Percentiles rank a stretch among this genome's conserved stretches.
Conservation (phyloP, 208 protist species). For the Trypanosoma avium region DNA sequence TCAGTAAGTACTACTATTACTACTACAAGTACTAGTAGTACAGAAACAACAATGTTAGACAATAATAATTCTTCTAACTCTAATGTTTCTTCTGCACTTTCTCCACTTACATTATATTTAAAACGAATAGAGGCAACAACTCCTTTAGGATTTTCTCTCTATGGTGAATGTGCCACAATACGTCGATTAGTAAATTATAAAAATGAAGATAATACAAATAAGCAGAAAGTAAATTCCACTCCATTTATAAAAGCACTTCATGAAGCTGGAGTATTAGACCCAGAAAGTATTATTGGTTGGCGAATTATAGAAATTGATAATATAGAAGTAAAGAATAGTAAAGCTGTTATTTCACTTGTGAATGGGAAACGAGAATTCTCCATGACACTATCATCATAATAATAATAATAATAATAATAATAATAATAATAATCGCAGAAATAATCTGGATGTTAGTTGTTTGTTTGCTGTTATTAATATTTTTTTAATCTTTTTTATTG, state of each 20-base stretch:
- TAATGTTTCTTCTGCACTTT: too few relatives aligned
- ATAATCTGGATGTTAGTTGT: background rate
- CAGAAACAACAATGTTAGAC: too few relatives aligned
- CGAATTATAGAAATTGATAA: conserved; percentile 34
- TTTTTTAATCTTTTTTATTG: background rate
- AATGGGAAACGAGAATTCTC: conserved; percentile 23
- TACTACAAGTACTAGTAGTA: too few relatives aligned
- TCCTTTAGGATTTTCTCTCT: conserved; percentile 51
- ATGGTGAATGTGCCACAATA: conserved; percentile 27
- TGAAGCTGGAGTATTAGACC: conserved; percentile 16
- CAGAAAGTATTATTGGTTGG: conserved; percentile 32
- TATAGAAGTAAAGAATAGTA: conserved; percentile 27
- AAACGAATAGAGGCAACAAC: conserved; percentile 13
- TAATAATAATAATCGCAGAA: background rate
- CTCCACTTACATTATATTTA: conserved; percentile 20
- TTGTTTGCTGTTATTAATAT: background rate
- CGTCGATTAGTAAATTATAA: conserved; percentile 11
- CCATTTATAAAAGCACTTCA: conserved; percentile 31
- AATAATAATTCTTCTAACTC: too few relatives aligned
- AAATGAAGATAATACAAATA: background rate
- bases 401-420: background rate
- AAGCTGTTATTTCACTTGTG: conserved; percentile 35
- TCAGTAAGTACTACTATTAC: background rate
- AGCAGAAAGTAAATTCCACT: background rate
- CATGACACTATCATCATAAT: conserved; percentile 4